Conservation (phyloP, 1,139 yeast genomes). For the Candida sanyaensis region DNA sequence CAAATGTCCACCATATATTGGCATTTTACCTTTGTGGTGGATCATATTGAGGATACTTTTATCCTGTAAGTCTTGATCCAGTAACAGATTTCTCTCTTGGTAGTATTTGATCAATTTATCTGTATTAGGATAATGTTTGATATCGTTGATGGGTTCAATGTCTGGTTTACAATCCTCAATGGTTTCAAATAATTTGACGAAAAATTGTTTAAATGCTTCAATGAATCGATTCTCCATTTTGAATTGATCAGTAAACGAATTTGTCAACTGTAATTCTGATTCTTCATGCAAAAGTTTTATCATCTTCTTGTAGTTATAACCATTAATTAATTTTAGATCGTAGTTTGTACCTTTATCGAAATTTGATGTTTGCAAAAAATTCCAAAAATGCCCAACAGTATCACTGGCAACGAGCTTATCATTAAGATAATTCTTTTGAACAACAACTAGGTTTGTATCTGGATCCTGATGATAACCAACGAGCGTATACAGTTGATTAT, state of each 20-base stretch:
- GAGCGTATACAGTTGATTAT: conserved; percentile 12
- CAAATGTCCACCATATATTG: conserved; percentile 38
- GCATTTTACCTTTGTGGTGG: conserved; percentile 25
- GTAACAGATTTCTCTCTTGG: conserved; percentile 16
- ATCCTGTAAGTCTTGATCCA: conserved; percentile 8
- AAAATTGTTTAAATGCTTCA: conserved; percentile 18
- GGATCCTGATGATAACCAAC: conserved; percentile 20
- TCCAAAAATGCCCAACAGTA: conserved; percentile 18
- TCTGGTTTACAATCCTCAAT: conserved; percentile 26
- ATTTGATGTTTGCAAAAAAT: conserved; percentile 15
- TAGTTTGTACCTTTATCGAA: conserved; percentile 12
- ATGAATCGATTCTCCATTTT: conserved; percentile 22
- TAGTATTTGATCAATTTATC: conserved; percentile 21
- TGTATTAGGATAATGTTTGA: conserved; percentile 27
- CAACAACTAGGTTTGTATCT: conserved; percentile 17
- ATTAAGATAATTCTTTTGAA: conserved; percentile 16
- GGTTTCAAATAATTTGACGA: conserved; percentile 18
- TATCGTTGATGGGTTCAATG: conserved; percentile 25
- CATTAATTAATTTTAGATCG: conserved; percentile 20
- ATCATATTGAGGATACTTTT: conserved; percentile 6
- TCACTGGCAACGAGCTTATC: conserved; percentile 11
- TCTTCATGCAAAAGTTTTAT: conserved; percentile 8
- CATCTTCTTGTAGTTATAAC: conserved; percentile 22
- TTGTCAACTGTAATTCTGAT: conserved; percentile 10
- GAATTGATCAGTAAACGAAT: conserved; percentile 15